A percentile compares a stretch with the other conserved stretches of the same genome.
These are phyloP conservation scores for Talaromyces thailandensis DNA, from an alignment of 495 filamentous ascomycete genomes.

Conservation along the genomic window DNA sequence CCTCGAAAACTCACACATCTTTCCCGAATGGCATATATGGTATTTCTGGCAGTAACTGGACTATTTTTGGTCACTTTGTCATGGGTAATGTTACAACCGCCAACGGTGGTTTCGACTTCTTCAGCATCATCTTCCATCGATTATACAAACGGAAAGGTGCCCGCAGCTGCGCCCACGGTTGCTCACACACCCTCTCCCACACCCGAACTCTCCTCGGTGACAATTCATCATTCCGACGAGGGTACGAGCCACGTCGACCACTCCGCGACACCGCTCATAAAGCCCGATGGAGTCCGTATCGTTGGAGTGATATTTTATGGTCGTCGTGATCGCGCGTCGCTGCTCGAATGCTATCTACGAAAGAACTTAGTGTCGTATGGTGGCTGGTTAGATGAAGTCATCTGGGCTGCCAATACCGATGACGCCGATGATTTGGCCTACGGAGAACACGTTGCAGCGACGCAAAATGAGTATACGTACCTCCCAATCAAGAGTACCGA, in stretches of 20 bases:
- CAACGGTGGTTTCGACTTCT: not conserved
- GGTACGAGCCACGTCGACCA: slow-evolving; percentile 6
- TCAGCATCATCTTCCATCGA: not conserved
- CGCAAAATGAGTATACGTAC: slow-evolving; percentile 11
- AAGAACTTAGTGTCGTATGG: slow-evolving; percentile 34
- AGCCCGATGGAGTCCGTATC: slow-evolving; percentile 5
- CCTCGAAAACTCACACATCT: not conserved
- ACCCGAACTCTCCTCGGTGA: slow-evolving; percentile 5
- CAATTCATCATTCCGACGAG: slow-evolving; percentile 3
- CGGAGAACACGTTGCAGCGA: slow-evolving; percentile 19
- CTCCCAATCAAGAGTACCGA: slow-evolving; percentile 9
- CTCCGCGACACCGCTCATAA: slow-evolving; percentile 1
- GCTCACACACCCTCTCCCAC: not conserved
- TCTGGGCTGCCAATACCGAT: slow-evolving; percentile 34
- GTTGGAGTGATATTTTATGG: slow-evolving; percentile 36
- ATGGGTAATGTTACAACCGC: not conserved
- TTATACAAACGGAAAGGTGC: not conserved
- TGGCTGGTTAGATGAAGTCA: slow-evolving; percentile 37
- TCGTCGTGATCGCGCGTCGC: slow-evolving; percentile 28
- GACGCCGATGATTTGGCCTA: slow-evolving; percentile 33
- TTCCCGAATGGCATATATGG: slow-evolving; percentile 1
- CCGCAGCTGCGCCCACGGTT: not conserved
- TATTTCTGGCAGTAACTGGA: slow-evolving; percentile 1
- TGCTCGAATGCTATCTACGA: slow-evolving; percentile 38
- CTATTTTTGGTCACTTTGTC: not conserved